Evolutionary conservation across 2,329 filamentous ascomycete genomes (phyloP), one percentile per base, ranked within the genome.

Genomic region (Fusarium sp.): DNA sequence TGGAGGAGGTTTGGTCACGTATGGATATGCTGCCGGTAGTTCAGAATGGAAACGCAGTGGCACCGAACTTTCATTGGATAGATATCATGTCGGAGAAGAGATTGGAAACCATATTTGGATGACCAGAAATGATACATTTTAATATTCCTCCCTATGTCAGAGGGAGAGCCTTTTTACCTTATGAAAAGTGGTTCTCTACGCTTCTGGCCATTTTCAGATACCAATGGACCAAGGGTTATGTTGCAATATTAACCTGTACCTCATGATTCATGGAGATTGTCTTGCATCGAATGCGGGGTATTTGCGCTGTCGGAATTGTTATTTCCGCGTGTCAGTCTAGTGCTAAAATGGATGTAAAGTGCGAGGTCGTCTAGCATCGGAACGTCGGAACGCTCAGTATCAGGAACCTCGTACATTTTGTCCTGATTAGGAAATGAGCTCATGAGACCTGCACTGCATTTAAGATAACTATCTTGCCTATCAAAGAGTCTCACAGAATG

Each of bases 21-120:
- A 50, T 70, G 69, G 69, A 73, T 22, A 42, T 50, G 9, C 22
- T 49, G 2, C 33, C 8, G 20, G 8, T 10, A 7, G 27, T 27
- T 1, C 11, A 39, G 6, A 27, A n/a, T 7, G 11, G n/a, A 7
- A 35, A 14, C 2, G 5, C 42, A 1, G 39, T 36, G 27, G 42
- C 18, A 3, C 13, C 46, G 13, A n/a, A 36, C 18, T 36, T 52
- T 13, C 69, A 73, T 25, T 73, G 69, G 69, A 53, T 73, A 36
- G 53, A 72, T 29, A 15, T 72, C 5, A 73, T 73, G 69, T 55
- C 45, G 10, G 59, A 70, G 7, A 70, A 62, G 25, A 53, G 35
- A 4, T 17, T 72, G 9, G 71, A 72, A 11, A 73, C 69, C 1
- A 72, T 70, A 2, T 31, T 73, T 33, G 71, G 71, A 22, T 72